A percentile compares a stretch with the other conserved stretches of the same genome.
Evolutionary conservation across 805 yeast genomes (phyloP).

Genomic region (Suhomyces kilbournensis): DNA sequence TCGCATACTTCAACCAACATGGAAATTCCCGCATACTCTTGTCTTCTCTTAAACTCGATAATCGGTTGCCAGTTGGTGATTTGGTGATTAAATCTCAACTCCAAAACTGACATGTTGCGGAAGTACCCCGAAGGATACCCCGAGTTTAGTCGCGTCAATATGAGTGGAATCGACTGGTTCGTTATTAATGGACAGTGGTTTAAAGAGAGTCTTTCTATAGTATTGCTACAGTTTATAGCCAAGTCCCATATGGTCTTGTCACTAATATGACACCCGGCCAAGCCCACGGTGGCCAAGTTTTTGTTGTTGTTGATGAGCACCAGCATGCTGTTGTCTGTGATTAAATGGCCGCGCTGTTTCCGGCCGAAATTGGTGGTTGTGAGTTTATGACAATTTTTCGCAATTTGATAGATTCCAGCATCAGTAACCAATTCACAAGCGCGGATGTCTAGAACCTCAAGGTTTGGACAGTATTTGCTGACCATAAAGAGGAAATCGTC

Average conservation of each 20-base stretch:
- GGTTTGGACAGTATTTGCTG: constrained; percentile 52
- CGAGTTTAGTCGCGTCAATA: constrained; percentile 25
- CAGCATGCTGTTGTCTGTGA: constrained; percentile 68
- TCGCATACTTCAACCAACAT: constrained; percentile 81
- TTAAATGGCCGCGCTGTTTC: constrained; percentile 59
- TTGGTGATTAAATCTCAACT: constrained; percentile 60
- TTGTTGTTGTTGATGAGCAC: constrained; percentile 54
- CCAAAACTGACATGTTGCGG: constrained; percentile 62
- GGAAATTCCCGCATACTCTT: constrained; percentile 41
- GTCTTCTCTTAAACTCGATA: constrained; percentile 62
- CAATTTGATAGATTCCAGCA: constrained; percentile 67
- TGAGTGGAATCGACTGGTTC: constrained; percentile 55
- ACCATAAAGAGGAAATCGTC: constrained; percentile 57
- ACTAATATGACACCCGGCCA: constrained; percentile 83
- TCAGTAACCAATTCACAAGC: constrained; percentile 83
- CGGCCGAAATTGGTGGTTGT: constrained; percentile 75
- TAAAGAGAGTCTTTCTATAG: constrained; percentile 64
- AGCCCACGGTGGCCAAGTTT: constrained; percentile 65
- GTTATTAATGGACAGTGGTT: constrained; percentile 67
- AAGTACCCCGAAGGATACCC: constrained; percentile 45
- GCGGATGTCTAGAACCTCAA: constrained; percentile 69
- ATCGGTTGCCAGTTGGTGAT: constrained; percentile 61
- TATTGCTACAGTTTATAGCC: constrained; percentile 48
- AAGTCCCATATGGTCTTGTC: constrained; percentile 82
- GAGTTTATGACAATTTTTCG: constrained; percentile 56